Base-by-base conservation (phyloP, 139 green algal genomes). In the Micractinium conductrix region DNA sequence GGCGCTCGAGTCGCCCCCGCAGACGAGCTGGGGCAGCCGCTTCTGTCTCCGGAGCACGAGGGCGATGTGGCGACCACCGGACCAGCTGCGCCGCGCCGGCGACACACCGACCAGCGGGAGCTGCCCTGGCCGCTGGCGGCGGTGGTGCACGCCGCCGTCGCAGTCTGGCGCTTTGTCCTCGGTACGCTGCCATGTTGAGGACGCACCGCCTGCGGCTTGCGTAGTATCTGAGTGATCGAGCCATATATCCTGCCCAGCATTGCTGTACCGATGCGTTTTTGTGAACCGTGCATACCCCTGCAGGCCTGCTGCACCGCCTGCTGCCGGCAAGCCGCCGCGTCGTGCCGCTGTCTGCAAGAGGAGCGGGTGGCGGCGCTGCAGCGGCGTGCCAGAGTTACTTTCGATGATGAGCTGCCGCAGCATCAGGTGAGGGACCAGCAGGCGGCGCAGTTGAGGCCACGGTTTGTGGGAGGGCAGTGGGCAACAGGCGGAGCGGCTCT, bases 341-440 rank as follows among this genome's bases (percentile, higher is more conserved):
- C 43, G 53, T 50, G 10, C 45, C 50, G 48, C 74, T 80, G 45
- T 80, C 74, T 33, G 50, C 84, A 92, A 81, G 74, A 74, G 16
- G 78, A 89, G 72, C 88, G 84, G 48, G 33, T 93, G 55, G 86
- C 88, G 53, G 60, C 75, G 60, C 86, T 93, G 45, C 80, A 84
- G 33, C 60, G 84, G 40, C 76, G 84, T 19, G 30, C 88, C 22
- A 60, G 53, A 24, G 78, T 79, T 21, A 84, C 75, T 10, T 93
- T 85, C n/a, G 79, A 89, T 70, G n/a, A 37, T 24, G 43, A 33
- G n/a, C 43, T 86, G 63, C 53, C 24, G 42, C 12, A 6, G 9
- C 70, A 78, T 16, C 70, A 40, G 70, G 70, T 38, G 43, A 38
- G 69, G 17, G 3, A 22, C 26, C 5, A 9, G 53, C 53, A 62